Conservation (phyloP, 306 rosid species). For the Cucurbita maxima region DNA sequence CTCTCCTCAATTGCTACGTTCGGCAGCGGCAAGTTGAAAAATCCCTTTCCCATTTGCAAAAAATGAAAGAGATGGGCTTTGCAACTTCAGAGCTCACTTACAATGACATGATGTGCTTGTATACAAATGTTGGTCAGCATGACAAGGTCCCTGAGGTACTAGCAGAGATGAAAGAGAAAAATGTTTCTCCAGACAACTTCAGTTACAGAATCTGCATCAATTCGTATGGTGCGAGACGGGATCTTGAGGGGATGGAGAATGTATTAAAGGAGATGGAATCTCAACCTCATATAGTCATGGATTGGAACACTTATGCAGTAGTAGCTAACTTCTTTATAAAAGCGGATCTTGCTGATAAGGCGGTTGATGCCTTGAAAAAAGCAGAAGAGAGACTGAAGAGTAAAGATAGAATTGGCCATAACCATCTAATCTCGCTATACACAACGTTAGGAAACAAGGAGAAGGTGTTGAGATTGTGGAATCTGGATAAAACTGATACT, state of each 20-base stretch:
- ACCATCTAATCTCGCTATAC: conserved; percentile 57
- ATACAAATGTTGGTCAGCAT: conserved; percentile 44
- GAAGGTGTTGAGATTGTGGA: conserved; percentile 65
- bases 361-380: conserved; percentile 41
- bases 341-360: conserved; percentile 30
- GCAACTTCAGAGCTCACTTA: conserved; percentile 43
- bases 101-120: conserved; percentile 76
- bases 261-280: conserved; percentile 58
- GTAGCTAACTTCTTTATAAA: conserved; percentile 52
- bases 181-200: conserved; percentile 55
- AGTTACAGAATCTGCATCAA: conserved; percentile 77
- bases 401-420: conserved; percentile 53
- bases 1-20: conserved; percentile 77
- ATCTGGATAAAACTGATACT: conserved; percentile 40
- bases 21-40: conserved; percentile 43
- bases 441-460: conserved; percentile 37
- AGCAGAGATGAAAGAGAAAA: conserved; percentile 52
- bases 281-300: conserved; percentile 48
- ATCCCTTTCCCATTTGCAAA: conserved; percentile 45
- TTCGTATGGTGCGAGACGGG: conserved; percentile 45
- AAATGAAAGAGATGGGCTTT: conserved; percentile 70
- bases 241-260: conserved; percentile 43
- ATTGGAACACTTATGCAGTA: conserved; percentile 72
- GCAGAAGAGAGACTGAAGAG: conserved; percentile 47
- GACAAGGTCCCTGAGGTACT: conserved; percentile 53